Base-by-base conservation (phyloP, 2,329 filamentous ascomycete species). In the Alternaria gansuensis region DNA sequence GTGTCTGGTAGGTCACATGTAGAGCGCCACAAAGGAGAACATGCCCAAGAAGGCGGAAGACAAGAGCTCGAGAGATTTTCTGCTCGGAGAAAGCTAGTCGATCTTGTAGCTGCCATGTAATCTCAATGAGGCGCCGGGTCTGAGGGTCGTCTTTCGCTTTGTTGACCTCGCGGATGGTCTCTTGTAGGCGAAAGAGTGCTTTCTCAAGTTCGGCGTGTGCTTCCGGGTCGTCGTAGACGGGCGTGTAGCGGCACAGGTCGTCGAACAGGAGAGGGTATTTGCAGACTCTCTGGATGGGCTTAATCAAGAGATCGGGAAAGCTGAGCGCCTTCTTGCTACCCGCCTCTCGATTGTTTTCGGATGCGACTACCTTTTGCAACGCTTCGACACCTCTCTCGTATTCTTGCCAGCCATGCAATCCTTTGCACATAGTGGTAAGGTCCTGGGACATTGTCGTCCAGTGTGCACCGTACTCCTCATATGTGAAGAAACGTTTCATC, bases 201-300 rank as follows among this genome's bases (percentile, higher is more conserved):
- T 88, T 89, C 59, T 92, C 88, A 17, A 98, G 86, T 52, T 92
- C 89, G 74, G 90, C 87, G 76, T 97, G 90, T 1, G 92, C 90
- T 60, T 87, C 87, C 0, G 93, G 92, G 70, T 93, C 96, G 72
- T 98, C 94, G 54, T 86, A 88, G 1, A 92, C 90, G 2, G 92
- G 91, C 0, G 93, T 97, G 65, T 89, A 85, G 70, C 90, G 93
- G 59, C 93, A 83, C 8, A 99, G 82, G 70, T 97, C 92, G 5
- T 88, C 84, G 70, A 98, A 93, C 2, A 98, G 82, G 4, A 99
- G 82, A 10, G 92, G 92, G 72, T 98, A 98, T 79, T 90, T 92
- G 81, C 92, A 96, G 23, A 97, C 86, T 54, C 94, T 86, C 78
- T 99, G 94, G 21, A 97, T 93, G 0, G 94, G 95, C 91, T 98